These are phyloP conservation scores for Solanum medicagineum DNA, from an alignment of 257 asterid species.

Conservation along the genomic window DNA sequence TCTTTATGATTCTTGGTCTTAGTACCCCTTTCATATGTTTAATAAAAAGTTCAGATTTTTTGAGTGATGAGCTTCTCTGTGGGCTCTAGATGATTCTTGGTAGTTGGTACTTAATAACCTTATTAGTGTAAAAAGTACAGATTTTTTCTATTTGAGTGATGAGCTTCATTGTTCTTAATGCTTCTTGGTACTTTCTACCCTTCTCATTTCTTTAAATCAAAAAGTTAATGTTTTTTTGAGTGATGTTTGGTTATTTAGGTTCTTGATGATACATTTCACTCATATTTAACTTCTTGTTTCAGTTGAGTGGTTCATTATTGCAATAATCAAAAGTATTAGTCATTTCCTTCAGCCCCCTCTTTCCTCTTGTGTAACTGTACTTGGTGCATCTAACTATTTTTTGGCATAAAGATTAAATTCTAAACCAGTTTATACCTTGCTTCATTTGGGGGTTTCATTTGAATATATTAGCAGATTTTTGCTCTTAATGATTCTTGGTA, in stretches of 20 bases:
- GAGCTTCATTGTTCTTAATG: conserved; percentile 18
- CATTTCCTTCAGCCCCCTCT: not conserved
- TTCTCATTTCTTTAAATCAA: not conserved
- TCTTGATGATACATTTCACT: not conserved
- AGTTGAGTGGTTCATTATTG: not conserved
- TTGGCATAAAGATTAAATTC: not conserved
- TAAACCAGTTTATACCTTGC: not conserved
- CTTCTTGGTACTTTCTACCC: conserved; percentile 34
- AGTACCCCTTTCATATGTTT: not conserved
- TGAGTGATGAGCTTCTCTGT: not conserved
- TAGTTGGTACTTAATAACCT: conserved; percentile 4
- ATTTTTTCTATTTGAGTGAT: not conserved
- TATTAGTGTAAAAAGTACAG: not conserved
- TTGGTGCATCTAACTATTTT: not conserved
- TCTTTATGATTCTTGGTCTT: conserved; percentile 47
- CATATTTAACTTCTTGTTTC: not conserved
- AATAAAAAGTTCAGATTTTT: not conserved
- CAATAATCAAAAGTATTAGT: not conserved
- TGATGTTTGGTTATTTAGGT: not conserved
- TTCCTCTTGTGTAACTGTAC: not conserved
- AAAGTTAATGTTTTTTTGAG: not conserved
- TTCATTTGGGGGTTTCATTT: not conserved
- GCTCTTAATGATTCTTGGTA: conserved; percentile 49
- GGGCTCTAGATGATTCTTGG: conserved; percentile 44
- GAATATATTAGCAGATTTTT: not conserved